These are phyloP conservation scores for Mortierella hygrophila DNA, from an alignment of 192 early-diverging fungal species.

Conservation along the genomic window DNA sequence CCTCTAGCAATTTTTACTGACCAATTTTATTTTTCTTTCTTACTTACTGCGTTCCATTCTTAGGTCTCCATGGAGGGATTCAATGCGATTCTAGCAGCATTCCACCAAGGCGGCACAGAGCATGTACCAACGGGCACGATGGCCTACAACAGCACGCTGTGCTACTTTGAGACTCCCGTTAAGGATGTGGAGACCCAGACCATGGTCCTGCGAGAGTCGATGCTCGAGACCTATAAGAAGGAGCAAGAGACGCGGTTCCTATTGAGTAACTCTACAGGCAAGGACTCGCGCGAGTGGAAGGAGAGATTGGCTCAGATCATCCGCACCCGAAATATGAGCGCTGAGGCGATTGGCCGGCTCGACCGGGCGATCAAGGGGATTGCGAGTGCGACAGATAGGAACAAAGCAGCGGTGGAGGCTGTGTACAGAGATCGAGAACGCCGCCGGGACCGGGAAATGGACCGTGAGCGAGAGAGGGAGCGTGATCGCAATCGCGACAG, in stretches of 20 bases:
- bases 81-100: constrained; percentile 49
- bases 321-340: constrained; percentile 39
- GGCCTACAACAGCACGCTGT: constrained; percentile 48
- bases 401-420: constrained; percentile 49
- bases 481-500: constrained; percentile 17
- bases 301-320: constrained; percentile 49
- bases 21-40: neutral
- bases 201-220: constrained; percentile 33
- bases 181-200: constrained; percentile 57
- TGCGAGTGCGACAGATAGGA: constrained; percentile 26
- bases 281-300: constrained; percentile 49
- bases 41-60: neutral
- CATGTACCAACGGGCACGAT: constrained; percentile 40
- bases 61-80: constrained; percentile 64
- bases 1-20: neutral
- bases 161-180: constrained; percentile 47
- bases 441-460: constrained; percentile 36
- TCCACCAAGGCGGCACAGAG: constrained; percentile 54
- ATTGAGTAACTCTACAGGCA: constrained; percentile 56
- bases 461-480: constrained; percentile 35
- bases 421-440: constrained; percentile 44
- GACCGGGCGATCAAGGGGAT: constrained; percentile 48
- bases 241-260: constrained; percentile 61
- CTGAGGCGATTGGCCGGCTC: constrained; percentile 37
- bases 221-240: constrained; percentile 53